Evolutionary conservation across 345 rosid species (phyloP), one percentile per base, ranked within the genome.

Genomic region (Heritiera fomes): DNA sequence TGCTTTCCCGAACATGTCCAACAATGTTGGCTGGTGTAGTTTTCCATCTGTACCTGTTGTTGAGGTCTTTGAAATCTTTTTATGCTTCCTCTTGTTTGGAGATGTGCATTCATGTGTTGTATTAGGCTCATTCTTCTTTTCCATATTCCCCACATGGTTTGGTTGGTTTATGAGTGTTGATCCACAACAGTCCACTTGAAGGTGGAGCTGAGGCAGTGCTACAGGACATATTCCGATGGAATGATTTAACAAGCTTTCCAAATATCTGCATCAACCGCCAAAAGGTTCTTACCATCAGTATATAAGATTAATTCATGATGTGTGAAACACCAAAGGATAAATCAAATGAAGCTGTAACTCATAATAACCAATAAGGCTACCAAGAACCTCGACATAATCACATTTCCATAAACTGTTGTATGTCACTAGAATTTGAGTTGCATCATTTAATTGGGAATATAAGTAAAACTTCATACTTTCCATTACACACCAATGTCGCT

Each of bases 181-280:
- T 78, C 85, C 90, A 71, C 80, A 85, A 66, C 85, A 83, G 63
- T 88, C 90, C 59, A 79, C 64, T 69, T 83, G 86, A 84, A 86
- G 81, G 80, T 87, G 90, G 81, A 92, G 84, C 78, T 87, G 89
- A 32, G 98, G 98, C 53, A 94, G 83, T 81, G 87, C 87, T 59
- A 87, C 79, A 80, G 92, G 91, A 84, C 84, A 85, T 66, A 77
- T 74, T 81, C 82, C 77, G 80, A 90, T 86, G 73, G 77, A 85
- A 85, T 86, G 77, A 79, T 88, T 85, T 85, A 94, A 84, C 81
- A 91, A 85, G 90, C 91, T 84, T 85, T 94, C 98, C 80, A 92
- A 82, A 85, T 87, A 88, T 83, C 97, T 94, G 94, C 81, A 80
- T 67, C 71, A 58, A 71, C 59, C 81, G 65, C 70, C 73, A 58